A percentile compares a stretch with the other conserved stretches of the same genome.
These are phyloP conservation scores for Backusella westeae DNA, from an alignment of 192 early-diverging fungal genomes.

Conservation along the genomic window DNA sequence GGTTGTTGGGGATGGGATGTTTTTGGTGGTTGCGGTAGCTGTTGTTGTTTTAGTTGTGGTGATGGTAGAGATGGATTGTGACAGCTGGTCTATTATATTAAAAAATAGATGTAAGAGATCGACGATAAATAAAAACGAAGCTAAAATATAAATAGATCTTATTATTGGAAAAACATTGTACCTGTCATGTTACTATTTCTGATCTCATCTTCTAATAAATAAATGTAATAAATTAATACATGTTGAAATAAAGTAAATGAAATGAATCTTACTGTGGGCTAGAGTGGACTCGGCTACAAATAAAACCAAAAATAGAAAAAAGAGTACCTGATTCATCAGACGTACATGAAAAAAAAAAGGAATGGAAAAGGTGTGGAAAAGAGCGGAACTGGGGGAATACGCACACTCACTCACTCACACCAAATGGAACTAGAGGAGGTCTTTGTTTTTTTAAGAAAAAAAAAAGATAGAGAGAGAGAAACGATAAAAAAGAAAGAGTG, in stretches of 20 bases:
- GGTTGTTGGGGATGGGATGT: neutral
- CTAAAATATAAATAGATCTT: neutral
- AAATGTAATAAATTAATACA: neutral
- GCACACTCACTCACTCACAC: neutral
- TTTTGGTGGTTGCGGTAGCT: neutral
- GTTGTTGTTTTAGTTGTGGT: neutral
- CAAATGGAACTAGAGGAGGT: neutral
- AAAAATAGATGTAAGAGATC: neutral
- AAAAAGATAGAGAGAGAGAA: neutral
- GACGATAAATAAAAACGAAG: neutral
- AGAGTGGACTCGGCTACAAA: slow-evolving; percentile 3
- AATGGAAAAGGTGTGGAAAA: neutral
- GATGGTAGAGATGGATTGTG: neutral
- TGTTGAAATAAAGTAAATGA: neutral
- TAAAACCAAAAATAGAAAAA: slow-evolving; percentile 8
- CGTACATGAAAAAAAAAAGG: slow-evolving; percentile 14
- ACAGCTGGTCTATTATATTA: neutral
- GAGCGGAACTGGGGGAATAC: neutral
- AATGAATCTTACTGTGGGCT: neutral
- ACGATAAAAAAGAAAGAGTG: neutral
- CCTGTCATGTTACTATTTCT: neutral
- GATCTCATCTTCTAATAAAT: neutral
- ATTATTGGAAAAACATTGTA: neutral
- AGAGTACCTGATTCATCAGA: neutral
- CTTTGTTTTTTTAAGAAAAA: neutral